Percentiles rank a stretch among this genome's conserved stretches.
Evolutionary conservation across 2,329 filamentous ascomycete genomes (phyloP).

Genomic region (Chrysoporthe austroafricana): DNA sequence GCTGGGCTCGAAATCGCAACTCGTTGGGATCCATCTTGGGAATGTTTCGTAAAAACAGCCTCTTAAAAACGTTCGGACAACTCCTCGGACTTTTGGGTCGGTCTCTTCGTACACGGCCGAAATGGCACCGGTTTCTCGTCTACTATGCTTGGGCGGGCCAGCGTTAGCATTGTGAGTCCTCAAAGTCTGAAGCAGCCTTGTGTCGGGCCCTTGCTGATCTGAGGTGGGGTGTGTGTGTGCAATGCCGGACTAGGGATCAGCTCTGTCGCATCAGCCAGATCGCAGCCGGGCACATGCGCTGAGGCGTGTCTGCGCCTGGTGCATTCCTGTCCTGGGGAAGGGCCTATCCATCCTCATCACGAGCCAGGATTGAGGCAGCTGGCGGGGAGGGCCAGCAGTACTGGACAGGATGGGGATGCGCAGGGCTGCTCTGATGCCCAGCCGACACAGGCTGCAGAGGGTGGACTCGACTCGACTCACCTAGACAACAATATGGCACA

Average conservation of each 20-base stretch:
- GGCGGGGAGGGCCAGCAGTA: not conserved
- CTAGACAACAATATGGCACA: conserved; percentile 44
- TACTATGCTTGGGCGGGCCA: conserved; percentile 41
- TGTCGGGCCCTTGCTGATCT: conserved; percentile 23
- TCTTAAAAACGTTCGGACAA: conserved; percentile 36
- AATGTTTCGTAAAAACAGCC: conserved; percentile 40
- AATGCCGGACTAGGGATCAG: conserved; percentile 12
- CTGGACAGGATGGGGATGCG: not conserved
- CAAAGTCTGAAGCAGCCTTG: conserved; percentile 17
- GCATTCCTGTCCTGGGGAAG: not conserved
- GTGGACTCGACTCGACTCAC: conserved; percentile 35
- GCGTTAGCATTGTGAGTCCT: conserved; percentile 24
- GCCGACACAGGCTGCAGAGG: not conserved
- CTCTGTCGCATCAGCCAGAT: conserved; percentile 14
- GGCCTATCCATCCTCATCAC: not conserved
- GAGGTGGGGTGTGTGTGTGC: conserved; percentile 21
- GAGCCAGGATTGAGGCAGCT: not conserved
- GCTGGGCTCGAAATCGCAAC: conserved; percentile 76
- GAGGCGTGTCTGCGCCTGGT: not conserved
- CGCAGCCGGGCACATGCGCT: conserved; percentile 3
- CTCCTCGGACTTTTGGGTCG: conserved; percentile 68
- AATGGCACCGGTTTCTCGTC: conserved; percentile 40
- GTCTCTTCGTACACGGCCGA: conserved; percentile 58
- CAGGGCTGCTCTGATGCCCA: conserved; percentile 10
- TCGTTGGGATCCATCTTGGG: conserved; percentile 67